phyloP scores from a whole-genome alignment of 2,329 filamentous ascomycete genomes.

The Stachybotrys elegans region DNA sequence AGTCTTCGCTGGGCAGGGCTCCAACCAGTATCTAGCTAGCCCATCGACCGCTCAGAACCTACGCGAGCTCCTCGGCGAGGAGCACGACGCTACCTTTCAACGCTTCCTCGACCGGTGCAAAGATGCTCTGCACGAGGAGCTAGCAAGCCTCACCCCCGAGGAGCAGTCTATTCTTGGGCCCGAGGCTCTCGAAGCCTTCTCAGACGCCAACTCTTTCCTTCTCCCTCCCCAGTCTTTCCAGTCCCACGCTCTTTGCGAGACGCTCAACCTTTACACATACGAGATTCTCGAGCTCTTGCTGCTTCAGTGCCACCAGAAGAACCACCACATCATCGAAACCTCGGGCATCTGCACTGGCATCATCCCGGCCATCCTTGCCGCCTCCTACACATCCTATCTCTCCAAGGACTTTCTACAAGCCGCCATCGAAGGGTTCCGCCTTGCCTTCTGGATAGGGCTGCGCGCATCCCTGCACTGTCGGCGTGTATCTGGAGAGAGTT shows the following conservation, averaged over 20 bases:
- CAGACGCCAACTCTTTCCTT: constrained; percentile 1
- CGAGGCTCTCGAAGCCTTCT: neutral
- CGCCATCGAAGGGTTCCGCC: constrained; percentile 5
- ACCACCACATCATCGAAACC: constrained; percentile 3
- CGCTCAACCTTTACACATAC: constrained; percentile 4
- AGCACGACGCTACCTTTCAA: neutral
- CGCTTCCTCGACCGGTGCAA: constrained; percentile 3
- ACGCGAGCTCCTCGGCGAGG: neutral
- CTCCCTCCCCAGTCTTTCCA: constrained; percentile 1
- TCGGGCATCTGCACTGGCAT: constrained; percentile 6
- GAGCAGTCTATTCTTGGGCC: constrained; percentile 1
- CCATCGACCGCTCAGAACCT: neutral
- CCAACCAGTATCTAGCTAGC: constrained; percentile 5
- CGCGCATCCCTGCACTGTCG: constrained; percentile 1
- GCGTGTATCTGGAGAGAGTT: neutral
- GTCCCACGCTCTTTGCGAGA: constrained; percentile 6
- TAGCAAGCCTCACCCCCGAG: neutral
- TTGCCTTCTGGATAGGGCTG: constrained; percentile 9
- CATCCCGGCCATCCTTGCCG: constrained; percentile 6
- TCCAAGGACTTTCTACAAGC: constrained; percentile 3
- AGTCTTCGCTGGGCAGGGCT: constrained; percentile 8
- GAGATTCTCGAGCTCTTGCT: constrained; percentile 6
- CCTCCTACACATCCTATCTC: constrained; percentile 4
- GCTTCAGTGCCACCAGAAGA: neutral
- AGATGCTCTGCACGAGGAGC: constrained; percentile 1